A percentile compares a stretch with the other conserved stretches of the same genome.
Evolutionary conservation across 2,329 filamentous ascomycete genomes (phyloP).

Genomic region (Diaporthe citri): DNA sequence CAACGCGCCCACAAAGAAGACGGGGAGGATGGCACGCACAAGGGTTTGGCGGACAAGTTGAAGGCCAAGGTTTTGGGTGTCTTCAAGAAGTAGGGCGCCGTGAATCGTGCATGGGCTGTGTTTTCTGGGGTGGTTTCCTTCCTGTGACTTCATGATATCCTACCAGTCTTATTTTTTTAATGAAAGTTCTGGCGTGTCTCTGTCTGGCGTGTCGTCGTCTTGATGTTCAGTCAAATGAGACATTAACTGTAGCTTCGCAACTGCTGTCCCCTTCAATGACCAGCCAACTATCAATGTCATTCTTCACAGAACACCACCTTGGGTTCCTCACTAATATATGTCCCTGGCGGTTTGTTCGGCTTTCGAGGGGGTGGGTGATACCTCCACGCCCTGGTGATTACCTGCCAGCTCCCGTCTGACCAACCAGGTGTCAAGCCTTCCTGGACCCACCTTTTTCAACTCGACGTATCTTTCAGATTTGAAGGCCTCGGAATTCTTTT

Average conservation of each 20-base stretch:
- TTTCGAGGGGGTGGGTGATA: no score
- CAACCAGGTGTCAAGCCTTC: not conserved
- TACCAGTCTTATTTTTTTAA: not conserved
- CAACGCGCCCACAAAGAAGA: slow-evolving; percentile 51
- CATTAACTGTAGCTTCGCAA: not conserved
- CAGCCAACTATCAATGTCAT: not conserved
- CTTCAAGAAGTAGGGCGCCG: slow-evolving; percentile 58
- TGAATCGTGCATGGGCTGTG: not conserved
- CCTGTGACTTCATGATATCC: slow-evolving; percentile 29
- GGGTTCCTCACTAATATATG: no score
- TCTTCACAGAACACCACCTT: not conserved
- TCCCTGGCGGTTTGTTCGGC: no score
- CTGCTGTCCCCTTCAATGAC: not conserved
- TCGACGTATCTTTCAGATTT: not conserved
- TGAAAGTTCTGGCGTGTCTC: not conserved
- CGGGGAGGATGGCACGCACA: slow-evolving; percentile 46
- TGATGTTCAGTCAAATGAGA: not conserved
- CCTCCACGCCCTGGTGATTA: not conserved
- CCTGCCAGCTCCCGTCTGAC: not conserved
- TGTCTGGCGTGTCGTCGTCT: rapidly evolving
- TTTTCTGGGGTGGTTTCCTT: not conserved
- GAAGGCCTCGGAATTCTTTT: not conserved
- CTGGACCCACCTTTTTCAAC: not conserved
- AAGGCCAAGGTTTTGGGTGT: slow-evolving; percentile 67
- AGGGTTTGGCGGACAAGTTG: slow-evolving; percentile 67